phyloP scores from a whole-genome alignment of 495 filamentous ascomycete genomes.

The Neurospora pannonica region DNA sequence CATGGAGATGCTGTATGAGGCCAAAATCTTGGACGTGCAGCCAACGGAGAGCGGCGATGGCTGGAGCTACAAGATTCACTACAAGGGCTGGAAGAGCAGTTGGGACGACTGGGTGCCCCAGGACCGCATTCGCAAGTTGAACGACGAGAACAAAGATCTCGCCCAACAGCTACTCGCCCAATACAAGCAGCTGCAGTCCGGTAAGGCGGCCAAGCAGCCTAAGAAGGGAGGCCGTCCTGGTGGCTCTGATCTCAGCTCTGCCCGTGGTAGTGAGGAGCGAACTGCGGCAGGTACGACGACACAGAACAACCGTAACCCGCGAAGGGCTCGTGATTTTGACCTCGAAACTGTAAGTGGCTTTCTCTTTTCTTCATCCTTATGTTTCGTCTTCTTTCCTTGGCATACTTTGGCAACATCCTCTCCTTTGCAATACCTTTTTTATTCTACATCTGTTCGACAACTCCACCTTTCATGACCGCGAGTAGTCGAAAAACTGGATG shows the following conservation, averaged over 20 bases:
- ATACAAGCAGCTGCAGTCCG: slow-evolving; percentile 34
- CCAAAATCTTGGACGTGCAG: slow-evolving; percentile 77
- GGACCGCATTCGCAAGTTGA: slow-evolving; percentile 89
- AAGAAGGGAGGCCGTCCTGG: slow-evolving; percentile 51
- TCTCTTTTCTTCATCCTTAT: slow-evolving; percentile 12
- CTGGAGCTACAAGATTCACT: slow-evolving; percentile 85
- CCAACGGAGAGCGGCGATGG: slow-evolving; percentile 60
- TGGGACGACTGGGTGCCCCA: slow-evolving; percentile 99
- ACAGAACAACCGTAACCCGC: slow-evolving; percentile 56
- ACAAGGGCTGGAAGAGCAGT: slow-evolving; percentile 99
- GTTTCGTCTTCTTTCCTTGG: background rate
- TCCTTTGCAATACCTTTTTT: background rate
- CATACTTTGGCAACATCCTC: background rate
- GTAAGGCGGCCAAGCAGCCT: slow-evolving; percentile 36
- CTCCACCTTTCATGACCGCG: background rate
- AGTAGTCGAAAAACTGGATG: background rate
- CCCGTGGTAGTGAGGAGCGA: slow-evolving; percentile 79
- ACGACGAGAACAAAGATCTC: slow-evolving; percentile 84
- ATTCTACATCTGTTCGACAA: background rate
- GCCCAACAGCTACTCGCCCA: slow-evolving; percentile 57
- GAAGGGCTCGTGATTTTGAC: slow-evolving; percentile 64
- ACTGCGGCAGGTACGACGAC: slow-evolving; percentile 48
- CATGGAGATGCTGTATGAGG: slow-evolving; percentile 91
- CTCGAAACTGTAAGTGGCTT: slow-evolving; percentile 65
- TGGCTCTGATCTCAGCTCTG: slow-evolving; percentile 68